Base-by-base conservation (phyloP, 345 rosid species). In the Salix caprea region DNA sequence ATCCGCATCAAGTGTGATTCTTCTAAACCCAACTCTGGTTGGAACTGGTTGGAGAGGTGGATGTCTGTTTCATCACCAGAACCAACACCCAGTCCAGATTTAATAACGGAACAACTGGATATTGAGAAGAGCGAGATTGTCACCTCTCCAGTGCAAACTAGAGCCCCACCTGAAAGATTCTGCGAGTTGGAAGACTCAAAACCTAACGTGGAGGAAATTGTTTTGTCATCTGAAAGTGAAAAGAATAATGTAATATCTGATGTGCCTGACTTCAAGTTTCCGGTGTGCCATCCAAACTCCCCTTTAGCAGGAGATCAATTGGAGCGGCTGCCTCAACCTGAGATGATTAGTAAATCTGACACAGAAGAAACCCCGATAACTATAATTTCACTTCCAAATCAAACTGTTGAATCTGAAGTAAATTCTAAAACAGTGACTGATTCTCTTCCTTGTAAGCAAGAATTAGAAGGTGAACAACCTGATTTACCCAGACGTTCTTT, bases 31-130 rank as follows among this genome's bases (percentile, higher is more conserved):
- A 88, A 89, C 81, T 89, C 95, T 78, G 87, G 92, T 68, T 96
- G 99, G 99, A 87, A 78, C 79, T 96, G 98, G 98, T 82, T 96
- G 87, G 98, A 93, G 90, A 87, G 99, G 73, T 94, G 99, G 98
- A 91, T 90, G 97, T 77, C 92, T 66, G 90, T 84, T 70, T 83
- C 89, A 14, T 83, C 88, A 10, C 71, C 86, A 24, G 91, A 87
- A 75, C 85, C 82, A 18, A 79, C 87, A 26, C 76, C 77, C 21
- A 74, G 81, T 65, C 69, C 78, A 34, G 87, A 77, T 78, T 39
- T 75, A 54, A 50, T 32, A 40, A 44, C 71, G 4, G 88, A 89
- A 78, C 84, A 83, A 37, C 81, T 67, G 60, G 88, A 79, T 60
- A 68, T 61, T 64, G 88, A 84, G 82, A 85, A 78, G 26, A 70